These are phyloP conservation scores for Lentinula detonsa DNA, from an alignment of 768 basidiomycete genomes.

Conservation along the genomic window DNA sequence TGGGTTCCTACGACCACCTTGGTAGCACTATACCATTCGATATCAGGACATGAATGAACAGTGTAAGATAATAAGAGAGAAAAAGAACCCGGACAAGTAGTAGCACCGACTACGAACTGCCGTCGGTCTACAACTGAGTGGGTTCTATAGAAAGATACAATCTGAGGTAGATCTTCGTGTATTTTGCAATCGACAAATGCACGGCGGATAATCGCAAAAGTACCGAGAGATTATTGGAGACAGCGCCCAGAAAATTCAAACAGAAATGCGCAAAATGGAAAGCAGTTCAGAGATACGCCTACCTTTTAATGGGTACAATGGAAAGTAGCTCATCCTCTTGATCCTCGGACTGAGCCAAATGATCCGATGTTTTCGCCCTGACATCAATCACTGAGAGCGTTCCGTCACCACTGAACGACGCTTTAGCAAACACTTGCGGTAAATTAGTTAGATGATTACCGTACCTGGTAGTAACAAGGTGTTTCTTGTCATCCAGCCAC, in stretches of 20 bases:
- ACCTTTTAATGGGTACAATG: constrained; percentile 81
- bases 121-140: too few species aligned
- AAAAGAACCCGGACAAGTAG: background rate
- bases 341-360: constrained; percentile 85
- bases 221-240: background rate
- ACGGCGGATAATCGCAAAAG: background rate
- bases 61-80: background rate
- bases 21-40: constrained; percentile 40
- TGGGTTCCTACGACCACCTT: constrained; percentile 90
- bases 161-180: too few species aligned
- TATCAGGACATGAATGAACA: background rate
- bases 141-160: too few species aligned
- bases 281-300: constrained; percentile 16
- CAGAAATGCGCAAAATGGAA: constrained; percentile 7
- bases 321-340: constrained; percentile 94
- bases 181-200: background rate
- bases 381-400: constrained; percentile 91
- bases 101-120: background rate
- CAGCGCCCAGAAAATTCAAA: constrained; percentile 5
- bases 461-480: constrained; percentile 85
- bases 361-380: constrained; percentile 71
- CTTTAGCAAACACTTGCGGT: background rate
- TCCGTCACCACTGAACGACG: constrained; percentile 71
- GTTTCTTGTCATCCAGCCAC: constrained; percentile 79
- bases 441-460: constrained; percentile 9